Evolutionary conservation across 805 yeast species (phyloP).

Genomic region (Sugiyamaella americana): DNA sequence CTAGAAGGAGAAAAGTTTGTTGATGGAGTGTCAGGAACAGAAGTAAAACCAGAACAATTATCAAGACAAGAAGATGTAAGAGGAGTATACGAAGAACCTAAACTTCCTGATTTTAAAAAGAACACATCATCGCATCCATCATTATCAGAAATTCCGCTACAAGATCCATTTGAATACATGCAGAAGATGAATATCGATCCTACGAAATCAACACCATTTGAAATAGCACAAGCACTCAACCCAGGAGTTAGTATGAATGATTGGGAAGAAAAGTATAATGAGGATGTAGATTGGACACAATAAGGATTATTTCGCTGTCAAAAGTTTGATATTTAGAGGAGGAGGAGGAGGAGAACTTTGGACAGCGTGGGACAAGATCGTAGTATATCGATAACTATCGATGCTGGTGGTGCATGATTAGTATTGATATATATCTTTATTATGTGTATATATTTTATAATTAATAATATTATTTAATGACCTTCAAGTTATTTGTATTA

Average conservation of each 20-base stretch:
- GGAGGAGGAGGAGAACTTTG: too few relatives aligned
- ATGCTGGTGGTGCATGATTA: too few relatives aligned
- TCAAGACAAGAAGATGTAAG: constrained; percentile 5
- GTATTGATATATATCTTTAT: too few relatives aligned
- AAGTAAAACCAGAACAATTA: constrained; percentile 10
- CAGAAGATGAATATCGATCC: constrained; percentile 9
- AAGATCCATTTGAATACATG: constrained; percentile 19
- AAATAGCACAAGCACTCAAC: constrained; percentile 16
- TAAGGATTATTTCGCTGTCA: neutral
- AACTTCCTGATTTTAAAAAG: neutral
- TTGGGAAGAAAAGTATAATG: constrained; percentile 20
- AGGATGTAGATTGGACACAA: neutral
- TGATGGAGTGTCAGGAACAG: constrained; percentile 17
- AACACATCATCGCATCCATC: neutral
- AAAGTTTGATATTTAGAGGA: neutral
- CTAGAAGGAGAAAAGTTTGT: constrained; percentile 25
- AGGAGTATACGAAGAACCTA: constrained; percentile 7
- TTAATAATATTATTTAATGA: too few relatives aligned
- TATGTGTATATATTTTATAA: too few relatives aligned
- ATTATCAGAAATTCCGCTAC: constrained; percentile 12
- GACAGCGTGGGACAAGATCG: too few relatives aligned
- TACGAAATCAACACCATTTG: constrained; percentile 16
- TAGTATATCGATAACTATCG: too few relatives aligned
- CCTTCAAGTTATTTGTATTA: too few relatives aligned
- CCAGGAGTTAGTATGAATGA: constrained; percentile 15